Evolutionary conservation across 192 early-diverging fungal species (phyloP).

Genomic region (Umbelopsis isabellina): DNA sequence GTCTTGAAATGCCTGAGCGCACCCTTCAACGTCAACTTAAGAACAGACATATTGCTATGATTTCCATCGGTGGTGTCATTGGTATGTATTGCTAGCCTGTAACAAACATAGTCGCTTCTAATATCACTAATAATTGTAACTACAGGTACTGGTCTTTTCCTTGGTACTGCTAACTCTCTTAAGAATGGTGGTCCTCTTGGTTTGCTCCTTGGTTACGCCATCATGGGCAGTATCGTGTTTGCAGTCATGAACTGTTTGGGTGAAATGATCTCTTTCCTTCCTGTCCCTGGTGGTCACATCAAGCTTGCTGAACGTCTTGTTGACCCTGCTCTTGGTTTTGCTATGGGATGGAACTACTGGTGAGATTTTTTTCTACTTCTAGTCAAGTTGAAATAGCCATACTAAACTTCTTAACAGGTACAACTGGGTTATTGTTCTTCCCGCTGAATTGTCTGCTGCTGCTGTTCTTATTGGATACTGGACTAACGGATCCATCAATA

Average conservation of each 20-base stretch:
- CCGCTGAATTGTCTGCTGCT: slow-evolving; percentile 35
- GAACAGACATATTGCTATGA: slow-evolving; percentile 61
- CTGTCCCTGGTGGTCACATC: slow-evolving; percentile 51
- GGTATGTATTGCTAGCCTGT: slow-evolving; percentile 23
- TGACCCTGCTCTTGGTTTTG: slow-evolving; percentile 59
- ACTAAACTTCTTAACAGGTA: slow-evolving; percentile 11
- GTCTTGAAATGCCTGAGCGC: no score
- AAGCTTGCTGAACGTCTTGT: slow-evolving; percentile 48
- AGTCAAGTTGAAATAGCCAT: no score
- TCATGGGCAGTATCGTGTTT: slow-evolving; percentile 58
- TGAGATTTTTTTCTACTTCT: no score
- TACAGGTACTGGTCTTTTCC: slow-evolving; percentile 54
- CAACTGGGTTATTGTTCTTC: slow-evolving; percentile 64
- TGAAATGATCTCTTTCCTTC: slow-evolving; percentile 63
- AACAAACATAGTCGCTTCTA: not conserved
- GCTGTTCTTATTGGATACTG: slow-evolving; percentile 34
- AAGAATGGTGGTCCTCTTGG: slow-evolving; percentile 55
- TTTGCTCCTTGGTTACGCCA: slow-evolving; percentile 51
- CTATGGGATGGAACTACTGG: slow-evolving; percentile 73
- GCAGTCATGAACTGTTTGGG: slow-evolving; percentile 58
- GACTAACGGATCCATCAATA: slow-evolving; percentile 25
- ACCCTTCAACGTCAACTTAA: slow-evolving; percentile 52
- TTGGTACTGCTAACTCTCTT: slow-evolving; percentile 54
- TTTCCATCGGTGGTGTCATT: slow-evolving; percentile 60
- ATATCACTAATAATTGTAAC: not conserved